These are phyloP conservation scores for Lecanosticta acicola DNA, from an alignment of 2,329 filamentous ascomycete species.

Conservation along the genomic window DNA sequence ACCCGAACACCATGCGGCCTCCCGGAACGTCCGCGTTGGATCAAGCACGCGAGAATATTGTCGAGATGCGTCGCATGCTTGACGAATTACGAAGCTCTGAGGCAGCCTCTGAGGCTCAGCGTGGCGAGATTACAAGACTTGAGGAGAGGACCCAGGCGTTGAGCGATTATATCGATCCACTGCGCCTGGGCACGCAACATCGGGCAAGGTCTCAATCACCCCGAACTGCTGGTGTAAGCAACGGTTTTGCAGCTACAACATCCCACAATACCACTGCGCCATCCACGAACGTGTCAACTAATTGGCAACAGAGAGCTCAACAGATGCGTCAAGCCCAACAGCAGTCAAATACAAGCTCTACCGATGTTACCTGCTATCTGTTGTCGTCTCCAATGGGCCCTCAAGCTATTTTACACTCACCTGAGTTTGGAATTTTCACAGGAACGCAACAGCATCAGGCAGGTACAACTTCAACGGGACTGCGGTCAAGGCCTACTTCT, in stretches of 20 bases:
- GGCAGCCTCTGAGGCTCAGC: constrained; percentile 19
- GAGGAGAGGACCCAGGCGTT: constrained; percentile 22
- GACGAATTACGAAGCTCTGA: constrained; percentile 22
- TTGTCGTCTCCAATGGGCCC: constrained; percentile 43
- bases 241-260: neutral
- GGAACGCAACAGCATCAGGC: constrained; percentile 5
- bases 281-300: neutral
- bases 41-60: constrained; percentile 28
- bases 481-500: constrained; percentile 15
- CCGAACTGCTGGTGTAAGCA: neutral
- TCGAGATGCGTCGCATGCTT: constrained; percentile 29
- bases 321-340: constrained; percentile 18
- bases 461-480: neutral
- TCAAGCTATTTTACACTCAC: constrained; percentile 41
- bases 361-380: constrained; percentile 36
- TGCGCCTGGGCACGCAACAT: constrained; percentile 8
- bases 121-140: constrained; percentile 18
- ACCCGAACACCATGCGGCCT: constrained; percentile 3
- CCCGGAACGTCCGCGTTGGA: constrained; percentile 26
- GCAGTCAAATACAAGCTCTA: constrained; percentile 6
- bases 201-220: constrained; percentile 1
- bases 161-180: constrained; percentile 30
- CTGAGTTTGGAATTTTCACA: constrained; percentile 31
- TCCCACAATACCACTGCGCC: neutral
- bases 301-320: constrained; percentile 12